A percentile compares a stretch with the other conserved stretches of the same genome.
Evolutionary conservation across 805 yeast genomes (phyloP).

Genomic region (Sungouiella thailandica): DNA sequence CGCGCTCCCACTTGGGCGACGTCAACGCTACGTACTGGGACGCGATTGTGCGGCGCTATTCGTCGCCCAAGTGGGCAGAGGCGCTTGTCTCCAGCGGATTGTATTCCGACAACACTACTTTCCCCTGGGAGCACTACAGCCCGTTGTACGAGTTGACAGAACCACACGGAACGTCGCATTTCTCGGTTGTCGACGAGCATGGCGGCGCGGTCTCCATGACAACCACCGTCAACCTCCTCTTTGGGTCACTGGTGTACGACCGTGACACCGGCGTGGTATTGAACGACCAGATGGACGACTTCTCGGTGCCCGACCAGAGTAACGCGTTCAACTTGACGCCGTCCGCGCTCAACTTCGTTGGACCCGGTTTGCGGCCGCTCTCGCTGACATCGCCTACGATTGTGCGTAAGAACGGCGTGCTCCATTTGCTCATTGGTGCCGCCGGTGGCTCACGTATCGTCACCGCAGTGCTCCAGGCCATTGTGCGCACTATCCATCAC

Average conservation of each 20-base stretch:
- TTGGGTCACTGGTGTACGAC: constrained; percentile 83
- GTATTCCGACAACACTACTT: constrained; percentile 54
- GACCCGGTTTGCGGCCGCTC: constrained; percentile 76
- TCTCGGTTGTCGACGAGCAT: constrained; percentile 67
- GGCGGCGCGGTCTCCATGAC: constrained; percentile 84
- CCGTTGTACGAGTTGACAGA: constrained; percentile 75
- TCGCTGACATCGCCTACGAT: constrained; percentile 81
- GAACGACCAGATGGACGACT: constrained; percentile 94
- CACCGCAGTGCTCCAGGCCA: constrained; percentile 78
- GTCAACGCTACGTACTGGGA: constrained; percentile 24
- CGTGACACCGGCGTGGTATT: constrained; percentile 74
- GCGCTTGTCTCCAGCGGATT: constrained; percentile 35
- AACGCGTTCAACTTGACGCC: constrained; percentile 83
- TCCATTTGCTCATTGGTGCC: constrained; percentile 69
- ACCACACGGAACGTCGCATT: constrained; percentile 90
- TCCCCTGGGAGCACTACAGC: constrained; percentile 65
- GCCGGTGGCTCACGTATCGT: constrained; percentile 92
- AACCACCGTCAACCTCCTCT: constrained; percentile 77
- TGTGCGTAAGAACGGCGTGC: constrained; percentile 17
- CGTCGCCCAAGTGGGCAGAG: constrained; percentile 54
- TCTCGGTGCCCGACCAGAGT: constrained; percentile 61
- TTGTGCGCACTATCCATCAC: constrained; percentile 60
- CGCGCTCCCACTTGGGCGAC: constrained; percentile 83
- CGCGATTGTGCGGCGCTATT: constrained; percentile 36
- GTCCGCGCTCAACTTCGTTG: constrained; percentile 70